These are phyloP conservation scores for Naganishia liquefaciens DNA, from an alignment of 1,284 basidiomycete species.

Conservation along the genomic window DNA sequence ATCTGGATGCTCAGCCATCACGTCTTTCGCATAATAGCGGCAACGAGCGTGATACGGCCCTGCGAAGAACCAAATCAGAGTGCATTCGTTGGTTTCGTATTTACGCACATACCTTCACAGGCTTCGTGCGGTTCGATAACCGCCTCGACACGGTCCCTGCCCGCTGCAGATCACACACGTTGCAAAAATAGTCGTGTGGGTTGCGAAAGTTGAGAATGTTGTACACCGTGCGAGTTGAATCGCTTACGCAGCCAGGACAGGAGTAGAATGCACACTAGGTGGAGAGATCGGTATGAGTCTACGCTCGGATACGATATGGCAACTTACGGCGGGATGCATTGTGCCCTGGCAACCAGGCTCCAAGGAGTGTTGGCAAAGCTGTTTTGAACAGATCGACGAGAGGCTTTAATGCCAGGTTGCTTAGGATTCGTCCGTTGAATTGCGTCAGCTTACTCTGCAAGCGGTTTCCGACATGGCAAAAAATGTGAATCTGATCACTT, in stretches of 20 bases:
- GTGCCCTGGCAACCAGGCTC: not conserved
- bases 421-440: not conserved
- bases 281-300: not conserved
- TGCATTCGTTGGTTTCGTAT: no score
- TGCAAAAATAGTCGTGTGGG: conserved; percentile 4
- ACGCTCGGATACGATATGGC: not conserved
- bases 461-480: not conserved
- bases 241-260: conserved; percentile 10
- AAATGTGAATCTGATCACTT: no score
- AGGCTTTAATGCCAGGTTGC: not conserved
- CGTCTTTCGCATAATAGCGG: no score
- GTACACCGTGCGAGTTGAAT: not conserved
- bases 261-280: conserved; percentile 5
- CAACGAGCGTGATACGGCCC: no score
- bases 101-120: no score
- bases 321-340: conserved; percentile 16
- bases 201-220: conserved; percentile 21
- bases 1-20: no score
- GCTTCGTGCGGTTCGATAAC: not conserved
- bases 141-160: not conserved
- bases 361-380: conserved; percentile 15
- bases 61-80: no score
- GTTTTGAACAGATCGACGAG: not conserved
- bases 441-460: not conserved
- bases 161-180: conserved; percentile 1